These are phyloP conservation scores for Calonectria henricotiae DNA, from an alignment of 2,329 filamentous ascomycete genomes.

Conservation along the genomic window DNA sequence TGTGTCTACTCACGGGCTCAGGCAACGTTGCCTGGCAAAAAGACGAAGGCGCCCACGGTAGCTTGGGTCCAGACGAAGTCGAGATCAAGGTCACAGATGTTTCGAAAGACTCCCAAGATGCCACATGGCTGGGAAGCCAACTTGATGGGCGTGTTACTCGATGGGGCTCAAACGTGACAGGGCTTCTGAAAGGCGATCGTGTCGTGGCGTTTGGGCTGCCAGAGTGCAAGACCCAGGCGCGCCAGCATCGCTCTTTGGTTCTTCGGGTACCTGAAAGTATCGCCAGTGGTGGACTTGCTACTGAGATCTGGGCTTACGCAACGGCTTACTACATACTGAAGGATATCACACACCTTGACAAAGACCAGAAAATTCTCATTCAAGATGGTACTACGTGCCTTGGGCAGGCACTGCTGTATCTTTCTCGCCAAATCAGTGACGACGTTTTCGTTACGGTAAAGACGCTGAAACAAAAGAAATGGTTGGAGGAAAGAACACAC, in stretches of 20 bases:
- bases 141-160: not conserved
- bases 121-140: not conserved
- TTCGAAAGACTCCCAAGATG: not conserved
- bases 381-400: not conserved
- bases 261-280: constrained; percentile 1
- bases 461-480: not conserved
- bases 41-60: not conserved
- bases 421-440: not conserved
- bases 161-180: not conserved
- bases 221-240: not conserved
- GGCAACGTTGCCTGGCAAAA: not conserved
- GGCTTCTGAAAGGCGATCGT: not conserved
- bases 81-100: not conserved
- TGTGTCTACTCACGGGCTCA: not conserved
- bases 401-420: not conserved
- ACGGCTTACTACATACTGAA: not conserved
- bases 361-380: not conserved
- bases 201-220: not conserved
- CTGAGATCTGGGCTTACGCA: not conserved
- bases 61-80: not conserved
- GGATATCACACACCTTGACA: not conserved
- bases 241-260: not conserved
- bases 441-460: not conserved
- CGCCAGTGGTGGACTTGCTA: not conserved
- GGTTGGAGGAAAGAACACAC: not conserved